These are phyloP conservation scores for Corchorus olitorius DNA, from an alignment of 345 rosid genomes.

Conservation along the genomic window DNA sequence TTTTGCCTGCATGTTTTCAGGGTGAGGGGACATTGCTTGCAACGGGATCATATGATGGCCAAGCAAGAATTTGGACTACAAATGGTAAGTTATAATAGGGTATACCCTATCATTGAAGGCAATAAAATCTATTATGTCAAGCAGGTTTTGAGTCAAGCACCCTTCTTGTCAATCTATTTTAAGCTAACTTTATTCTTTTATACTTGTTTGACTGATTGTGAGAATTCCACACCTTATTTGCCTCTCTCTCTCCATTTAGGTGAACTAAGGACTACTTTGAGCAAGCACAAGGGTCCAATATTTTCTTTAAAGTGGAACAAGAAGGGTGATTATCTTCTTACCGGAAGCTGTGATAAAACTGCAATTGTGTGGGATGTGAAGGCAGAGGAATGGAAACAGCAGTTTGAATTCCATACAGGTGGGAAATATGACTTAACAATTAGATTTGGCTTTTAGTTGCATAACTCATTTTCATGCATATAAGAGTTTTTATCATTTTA, in stretches of 20 bases:
- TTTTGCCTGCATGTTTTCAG: conserved; percentile 41
- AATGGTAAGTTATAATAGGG: conserved; percentile 52
- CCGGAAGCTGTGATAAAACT: conserved; percentile 95
- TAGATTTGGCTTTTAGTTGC: conserved; percentile 5
- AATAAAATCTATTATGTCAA: background rate
- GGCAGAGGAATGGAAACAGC: conserved; percentile 92
- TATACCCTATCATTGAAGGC: background rate
- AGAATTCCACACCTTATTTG: background rate
- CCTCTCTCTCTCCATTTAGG: conserved; percentile 40
- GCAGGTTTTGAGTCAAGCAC: background rate
- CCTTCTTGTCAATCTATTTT: no score
- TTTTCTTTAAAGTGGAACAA: conserved; percentile 99
- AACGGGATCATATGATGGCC: conserved; percentile 97
- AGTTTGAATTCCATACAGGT: conserved; percentile 95
- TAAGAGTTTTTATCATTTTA: background rate
- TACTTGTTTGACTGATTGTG: conserved; percentile 1
- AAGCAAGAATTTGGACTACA: conserved; percentile 89
- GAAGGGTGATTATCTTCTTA: conserved; percentile 97
- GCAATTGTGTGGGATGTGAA: conserved; percentile 99
- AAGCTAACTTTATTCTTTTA: no score
- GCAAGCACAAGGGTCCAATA: conserved; percentile 94
- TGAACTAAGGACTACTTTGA: conserved; percentile 77
- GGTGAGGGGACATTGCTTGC: conserved; percentile 93
- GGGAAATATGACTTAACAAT: conserved; percentile 4
- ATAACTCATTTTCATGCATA: background rate